Base-by-base conservation (phyloP, 164 flowering plant genomes). In the Malania oleifera region DNA sequence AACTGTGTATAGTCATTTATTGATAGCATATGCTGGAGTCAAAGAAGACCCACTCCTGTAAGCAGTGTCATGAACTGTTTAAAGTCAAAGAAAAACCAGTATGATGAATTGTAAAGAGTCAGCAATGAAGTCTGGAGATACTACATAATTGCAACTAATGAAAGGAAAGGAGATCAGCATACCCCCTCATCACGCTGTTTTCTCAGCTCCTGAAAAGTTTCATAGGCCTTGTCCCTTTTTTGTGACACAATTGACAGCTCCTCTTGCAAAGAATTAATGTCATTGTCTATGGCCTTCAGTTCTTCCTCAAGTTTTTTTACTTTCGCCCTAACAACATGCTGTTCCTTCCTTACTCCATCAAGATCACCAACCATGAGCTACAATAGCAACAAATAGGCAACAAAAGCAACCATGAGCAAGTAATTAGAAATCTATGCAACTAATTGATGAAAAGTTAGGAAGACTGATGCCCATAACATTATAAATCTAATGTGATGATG, bases 161-260 rank as follows among this genome's bases (percentile, higher is more conserved):
- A 70, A 45, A 63, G 19, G 25, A 51, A 67, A 40, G 29, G 26
- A 56, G 40, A 45, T 15, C 3, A 35, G 40, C 68, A 39, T 86
- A 89, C 99, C 89, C 65, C 85, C 44, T 75, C 82, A 51, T 85
- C 91, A 19, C 86, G 95, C 59, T 73, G 73, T 73, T 76, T 81
- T 67, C 85, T 82, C 39, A 91, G 65, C 19, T 76, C 79, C 35
- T 66, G 46, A 34, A 84, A 60, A 43, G 28, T 62, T 57, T 81
- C 82, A 61, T 51, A 75, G 7, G 78, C 81, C 57, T 78, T 78
- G 29, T 81, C 82, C 75, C 77, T 83, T 57, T 80, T 77, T 60
- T 82, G 65, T 11, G 60, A 67, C 31, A 76, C 63, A 47, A 52
- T 56, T 3, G 28, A 38, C 70, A 85, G 48, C 49, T 91, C 85